These are phyloP conservation scores for Blastocladiella britannica DNA, from an alignment of 192 early-diverging fungal species.

Conservation along the genomic window DNA sequence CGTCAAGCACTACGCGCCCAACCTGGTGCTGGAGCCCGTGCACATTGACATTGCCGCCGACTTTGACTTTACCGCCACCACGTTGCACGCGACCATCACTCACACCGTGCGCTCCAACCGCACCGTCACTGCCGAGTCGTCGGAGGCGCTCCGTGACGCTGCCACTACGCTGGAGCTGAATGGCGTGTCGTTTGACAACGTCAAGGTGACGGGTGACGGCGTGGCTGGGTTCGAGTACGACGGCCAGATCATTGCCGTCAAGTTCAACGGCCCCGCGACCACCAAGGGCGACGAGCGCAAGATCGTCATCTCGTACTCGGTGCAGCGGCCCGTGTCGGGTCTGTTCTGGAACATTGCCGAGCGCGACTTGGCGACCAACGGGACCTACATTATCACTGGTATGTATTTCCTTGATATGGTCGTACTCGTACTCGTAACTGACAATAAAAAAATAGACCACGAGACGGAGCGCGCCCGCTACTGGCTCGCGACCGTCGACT, in stretches of 20 bases:
- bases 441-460: slow-evolving; percentile 8
- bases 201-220: slow-evolving; percentile 8
- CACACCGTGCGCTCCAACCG: slow-evolving; percentile 7
- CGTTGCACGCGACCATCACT: too few relatives aligned
- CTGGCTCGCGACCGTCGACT: slow-evolving; percentile 29
- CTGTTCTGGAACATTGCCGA: slow-evolving; percentile 22
- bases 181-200: slow-evolving; percentile 11
- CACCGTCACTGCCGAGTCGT: slow-evolving; percentile 7
- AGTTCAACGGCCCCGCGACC: slow-evolving; percentile 14
- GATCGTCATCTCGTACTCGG: slow-evolving; percentile 13
- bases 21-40: slow-evolving; percentile 12
- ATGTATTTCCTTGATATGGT: too few relatives aligned
- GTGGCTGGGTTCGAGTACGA: slow-evolving; percentile 11
- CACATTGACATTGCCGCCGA: slow-evolving; percentile 15
- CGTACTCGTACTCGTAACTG: too few relatives aligned
- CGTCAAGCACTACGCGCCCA: slow-evolving; percentile 13
- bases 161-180: slow-evolving; percentile 12
- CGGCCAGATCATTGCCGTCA: slow-evolving; percentile 11
- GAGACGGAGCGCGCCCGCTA: slow-evolving; percentile 19
- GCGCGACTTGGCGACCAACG: slow-evolving; percentile 8
- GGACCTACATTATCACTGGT: slow-evolving; percentile 20
- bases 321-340: slow-evolving; percentile 16
- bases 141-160: not conserved
- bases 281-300: slow-evolving; percentile 8
- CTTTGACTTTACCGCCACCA: slow-evolving; percentile 5